Base-by-base conservation (phyloP, 257 asterid species). In the Verbena officinalis region DNA sequence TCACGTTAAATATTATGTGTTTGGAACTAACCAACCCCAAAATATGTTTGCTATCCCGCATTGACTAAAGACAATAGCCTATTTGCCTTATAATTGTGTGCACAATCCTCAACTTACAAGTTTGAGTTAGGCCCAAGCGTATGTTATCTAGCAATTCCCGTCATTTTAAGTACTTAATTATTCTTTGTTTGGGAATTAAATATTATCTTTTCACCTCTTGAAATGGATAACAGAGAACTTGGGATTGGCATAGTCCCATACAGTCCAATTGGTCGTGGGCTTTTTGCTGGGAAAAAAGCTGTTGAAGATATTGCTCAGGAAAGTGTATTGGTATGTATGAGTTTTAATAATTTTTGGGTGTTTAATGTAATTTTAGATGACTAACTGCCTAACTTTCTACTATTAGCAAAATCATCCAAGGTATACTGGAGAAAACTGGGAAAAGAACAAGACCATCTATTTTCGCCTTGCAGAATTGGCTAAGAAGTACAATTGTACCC, bases 401-500 rank as follows among this genome's bases (percentile, higher is more conserved):
- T 6, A 46, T 55, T 70, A 87, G 90, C 36, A 19, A 20, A 13
- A 23, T 14, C 77, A 79, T 62, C 95, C 91, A 2, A 81, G 95
- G 73, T 81, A 75, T 58, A 77, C 79, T 0, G 86, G 88, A 58
- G 86, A 86, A 30, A 83, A 77, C 70, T 73, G 86, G 63, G 86
- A 86, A 57, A 83, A 79, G 86, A 84, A 84, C 78, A 84, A 81
- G 77, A 50, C 68, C 1, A 57, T 86, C 55, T 86, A 66, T 52
- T 81, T 73, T 36, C 80, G 81, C n/a, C 2, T 81, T 27, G 88
- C 78, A 36, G 55, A 62, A 61, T 56, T 81, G 67, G 82, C 87
- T 15, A 76, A 81, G 53, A 81, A 80, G 65, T 84, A 78, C 56
- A 50, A 72, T 4, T 84, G 88, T 65, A 62, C 81, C 8, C 86